These are phyloP conservation scores for Diaporthe ilicicola DNA, from an alignment of 2,329 filamentous ascomycete genomes.

Conservation along the genomic window DNA sequence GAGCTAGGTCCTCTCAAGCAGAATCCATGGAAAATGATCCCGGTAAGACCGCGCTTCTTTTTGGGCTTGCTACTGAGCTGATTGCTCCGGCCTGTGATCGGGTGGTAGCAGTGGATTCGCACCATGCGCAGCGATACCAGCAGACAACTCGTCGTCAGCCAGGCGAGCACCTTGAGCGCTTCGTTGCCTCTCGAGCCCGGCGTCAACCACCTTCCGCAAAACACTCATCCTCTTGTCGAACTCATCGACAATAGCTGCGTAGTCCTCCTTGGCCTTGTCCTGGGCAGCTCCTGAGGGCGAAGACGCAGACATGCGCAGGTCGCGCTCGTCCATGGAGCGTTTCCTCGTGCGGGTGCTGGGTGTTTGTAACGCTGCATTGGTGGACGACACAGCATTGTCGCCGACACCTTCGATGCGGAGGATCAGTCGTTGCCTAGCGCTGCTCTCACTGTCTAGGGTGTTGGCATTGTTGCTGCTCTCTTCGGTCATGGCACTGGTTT, in stretches of 20 bases:
- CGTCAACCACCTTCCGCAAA: slow-evolving; percentile 62
- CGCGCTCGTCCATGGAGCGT: slow-evolving; percentile 29
- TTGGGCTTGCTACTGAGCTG: neutral
- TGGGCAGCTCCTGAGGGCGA: slow-evolving; percentile 4
- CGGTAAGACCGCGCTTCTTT: neutral
- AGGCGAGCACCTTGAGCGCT: slow-evolving; percentile 34
- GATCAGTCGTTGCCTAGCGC: slow-evolving; percentile 59
- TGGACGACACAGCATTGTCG: slow-evolving; percentile 34
- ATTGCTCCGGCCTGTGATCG: neutral
- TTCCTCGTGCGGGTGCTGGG: slow-evolving; percentile 39
- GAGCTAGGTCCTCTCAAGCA: neutral
- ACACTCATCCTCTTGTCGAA: slow-evolving; percentile 67
- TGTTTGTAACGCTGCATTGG: neutral
- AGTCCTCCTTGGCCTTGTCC: slow-evolving; percentile 45
- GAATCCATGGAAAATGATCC: no score
- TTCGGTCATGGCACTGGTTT: slow-evolving; percentile 54
- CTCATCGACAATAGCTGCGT: slow-evolving; percentile 60
- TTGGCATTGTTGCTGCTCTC: slow-evolving; percentile 42
- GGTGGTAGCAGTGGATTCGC: neutral
- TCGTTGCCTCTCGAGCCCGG: slow-evolving; percentile 54
- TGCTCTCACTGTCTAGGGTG: slow-evolving; percentile 40
- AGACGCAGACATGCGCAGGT: slow-evolving; percentile 22
- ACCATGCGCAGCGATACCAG: slow-evolving; percentile 8
- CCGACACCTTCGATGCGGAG: slow-evolving; percentile 67
- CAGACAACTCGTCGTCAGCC: slow-evolving; percentile 33